These are phyloP conservation scores for Xylaria sp. DNA, from an alignment of 2,329 filamentous ascomycete species.

Conservation along the genomic window DNA sequence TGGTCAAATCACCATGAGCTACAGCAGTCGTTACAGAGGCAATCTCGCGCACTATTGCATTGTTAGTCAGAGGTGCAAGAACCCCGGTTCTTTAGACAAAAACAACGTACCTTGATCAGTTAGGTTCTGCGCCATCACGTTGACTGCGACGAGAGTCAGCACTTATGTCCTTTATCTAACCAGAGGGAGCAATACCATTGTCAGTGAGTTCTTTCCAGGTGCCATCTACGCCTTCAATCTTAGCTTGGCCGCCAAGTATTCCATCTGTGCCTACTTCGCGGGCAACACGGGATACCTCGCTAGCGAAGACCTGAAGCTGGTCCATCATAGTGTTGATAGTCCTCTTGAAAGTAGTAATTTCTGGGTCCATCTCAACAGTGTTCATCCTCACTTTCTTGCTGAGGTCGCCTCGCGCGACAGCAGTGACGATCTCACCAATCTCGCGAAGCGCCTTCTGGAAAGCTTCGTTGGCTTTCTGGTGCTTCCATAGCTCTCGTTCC, in stretches of 20 bases:
- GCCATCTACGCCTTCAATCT: conserved; percentile 91
- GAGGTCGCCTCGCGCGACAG: conserved; percentile 91
- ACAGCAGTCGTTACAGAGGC: conserved; percentile 84
- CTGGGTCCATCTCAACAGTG: conserved; percentile 94
- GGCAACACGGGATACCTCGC: conserved; percentile 92
- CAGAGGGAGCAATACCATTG: conserved; percentile 60
- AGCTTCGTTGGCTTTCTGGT: conserved; percentile 96
- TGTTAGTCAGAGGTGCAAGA: conserved; percentile 13
- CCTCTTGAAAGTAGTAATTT: conserved; percentile 96
- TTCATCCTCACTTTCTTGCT: conserved; percentile 98
- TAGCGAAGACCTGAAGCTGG: conserved; percentile 93
- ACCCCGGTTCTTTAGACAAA: background rate
- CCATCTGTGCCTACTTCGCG: conserved; percentile 97
- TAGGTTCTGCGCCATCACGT: conserved; percentile 83
- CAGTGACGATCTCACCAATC: conserved; percentile 96
- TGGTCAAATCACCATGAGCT: conserved; percentile 80
- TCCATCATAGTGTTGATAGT: conserved; percentile 99
- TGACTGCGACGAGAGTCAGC: conserved; percentile 57
- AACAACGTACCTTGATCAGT: conserved; percentile 68
- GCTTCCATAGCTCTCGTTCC: conserved; percentile 93
- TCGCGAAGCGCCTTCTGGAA: conserved; percentile 97
- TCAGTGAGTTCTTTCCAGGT: conserved; percentile 98
- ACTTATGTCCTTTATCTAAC: conserved; percentile 21
- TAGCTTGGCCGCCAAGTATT: conserved; percentile 89
- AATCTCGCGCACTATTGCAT: conserved; percentile 72